These are phyloP conservation scores for Gautieria morchelliformis DNA, from an alignment of 768 basidiomycete species.

Conservation along the genomic window DNA sequence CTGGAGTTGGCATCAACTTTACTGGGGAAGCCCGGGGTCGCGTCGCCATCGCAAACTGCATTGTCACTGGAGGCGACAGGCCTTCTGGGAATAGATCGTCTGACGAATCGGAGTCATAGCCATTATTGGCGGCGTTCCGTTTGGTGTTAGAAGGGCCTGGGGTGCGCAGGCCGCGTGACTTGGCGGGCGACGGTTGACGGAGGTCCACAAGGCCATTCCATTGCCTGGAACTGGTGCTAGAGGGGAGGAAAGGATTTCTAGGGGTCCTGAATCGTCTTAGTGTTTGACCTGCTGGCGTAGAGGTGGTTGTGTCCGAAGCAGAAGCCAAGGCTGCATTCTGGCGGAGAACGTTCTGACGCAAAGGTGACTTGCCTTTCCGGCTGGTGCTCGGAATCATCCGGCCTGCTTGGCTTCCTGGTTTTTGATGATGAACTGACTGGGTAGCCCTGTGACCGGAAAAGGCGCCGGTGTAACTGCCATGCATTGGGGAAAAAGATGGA, in stretches of 20 bases:
- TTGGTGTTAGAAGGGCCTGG: constrained; percentile 13
- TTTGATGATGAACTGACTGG: constrained; percentile 8
- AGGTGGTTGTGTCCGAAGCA: constrained; percentile 6
- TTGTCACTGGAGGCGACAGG: constrained; percentile 46
- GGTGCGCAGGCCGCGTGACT: constrained; percentile 31
- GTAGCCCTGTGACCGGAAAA: constrained; percentile 13
- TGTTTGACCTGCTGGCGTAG: constrained; percentile 30
- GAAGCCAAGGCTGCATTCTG: constrained; percentile 35
- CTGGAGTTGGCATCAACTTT: constrained; percentile 53
- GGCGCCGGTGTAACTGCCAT: not conserved
- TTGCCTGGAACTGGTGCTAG: constrained; percentile 36
- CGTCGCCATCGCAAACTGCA: constrained; percentile 38
- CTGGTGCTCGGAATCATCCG: not conserved
- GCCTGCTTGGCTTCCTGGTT: not conserved
- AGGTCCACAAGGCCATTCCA: constrained; percentile 76
- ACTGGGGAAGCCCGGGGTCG: constrained; percentile 24
- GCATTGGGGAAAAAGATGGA: constrained; percentile 9
- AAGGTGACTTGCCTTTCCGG: constrained; percentile 37
- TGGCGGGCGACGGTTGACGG: constrained; percentile 40
- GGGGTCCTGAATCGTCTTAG: constrained; percentile 49
- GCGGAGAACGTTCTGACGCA: constrained; percentile 42
- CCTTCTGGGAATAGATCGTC: constrained; percentile 22
- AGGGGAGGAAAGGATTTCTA: constrained; percentile 53
- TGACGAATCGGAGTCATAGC: constrained; percentile 13
- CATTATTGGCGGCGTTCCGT: constrained; percentile 35